A percentile compares a stretch with the other conserved stretches of the same genome.
phyloP scores from a whole-genome alignment of 441 rosid genomes.

The Gossypium gossypioides region DNA sequence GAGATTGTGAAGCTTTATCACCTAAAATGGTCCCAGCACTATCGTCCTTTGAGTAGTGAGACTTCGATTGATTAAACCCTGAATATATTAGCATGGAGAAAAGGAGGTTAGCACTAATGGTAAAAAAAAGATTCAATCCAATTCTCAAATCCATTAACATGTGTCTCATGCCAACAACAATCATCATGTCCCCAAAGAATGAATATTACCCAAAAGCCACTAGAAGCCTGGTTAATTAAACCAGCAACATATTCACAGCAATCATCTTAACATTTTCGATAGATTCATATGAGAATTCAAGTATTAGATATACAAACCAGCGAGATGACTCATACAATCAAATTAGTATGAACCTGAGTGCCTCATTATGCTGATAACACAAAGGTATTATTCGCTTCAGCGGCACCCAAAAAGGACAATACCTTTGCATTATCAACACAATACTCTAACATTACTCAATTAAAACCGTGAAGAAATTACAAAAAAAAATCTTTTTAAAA shows the following conservation, averaged over 20 bases:
- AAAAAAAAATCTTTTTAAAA: not conserved
- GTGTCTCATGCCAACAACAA: not conserved
- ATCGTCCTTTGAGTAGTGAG: constrained; percentile 47
- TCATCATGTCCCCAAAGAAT: too few species aligned
- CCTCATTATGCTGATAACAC: not conserved
- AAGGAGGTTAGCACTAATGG: not conserved
- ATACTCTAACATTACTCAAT: not conserved
- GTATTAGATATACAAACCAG: not conserved
- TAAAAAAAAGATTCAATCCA: not conserved
- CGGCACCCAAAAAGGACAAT: not conserved
- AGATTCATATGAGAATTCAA: not conserved
- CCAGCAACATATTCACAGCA: too few species aligned
- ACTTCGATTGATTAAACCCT: constrained; percentile 43
- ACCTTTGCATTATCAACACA: too few species aligned
- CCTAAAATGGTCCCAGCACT: constrained; percentile 22
- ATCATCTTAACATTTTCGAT: not conserved
- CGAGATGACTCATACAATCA: not conserved
- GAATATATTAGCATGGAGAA: constrained; percentile 18
- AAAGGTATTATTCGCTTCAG: not conserved
- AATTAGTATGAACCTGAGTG: not conserved
- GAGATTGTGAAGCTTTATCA: constrained; percentile 28
- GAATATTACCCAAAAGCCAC: not conserved
- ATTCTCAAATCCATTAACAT: not conserved
- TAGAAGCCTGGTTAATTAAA: not conserved
- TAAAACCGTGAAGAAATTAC: not conserved